Base-by-base conservation (phyloP, 2,329 filamentous ascomycete genomes). In the Beauveria sp. region DNA sequence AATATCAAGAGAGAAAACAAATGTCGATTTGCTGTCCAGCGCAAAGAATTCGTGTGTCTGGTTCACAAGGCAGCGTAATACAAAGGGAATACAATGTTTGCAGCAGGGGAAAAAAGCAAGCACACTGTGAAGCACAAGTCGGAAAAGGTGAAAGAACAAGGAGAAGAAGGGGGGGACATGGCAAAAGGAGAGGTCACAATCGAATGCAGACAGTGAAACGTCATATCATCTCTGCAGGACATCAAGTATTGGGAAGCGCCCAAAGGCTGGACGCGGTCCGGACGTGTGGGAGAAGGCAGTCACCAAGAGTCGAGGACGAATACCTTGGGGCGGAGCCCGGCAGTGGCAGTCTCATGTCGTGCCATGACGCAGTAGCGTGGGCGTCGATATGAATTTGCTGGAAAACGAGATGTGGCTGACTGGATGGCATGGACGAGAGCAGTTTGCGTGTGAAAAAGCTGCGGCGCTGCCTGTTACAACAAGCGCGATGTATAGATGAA, bases 391-490 rank as follows among this genome's bases (percentile, higher is more conserved):
- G 8, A n/a, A 30, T 30, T 50, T 16, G 14, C 16, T 8, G 24
- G 24, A 2, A 43, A 18, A 43, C 42, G 42, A 34, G 10, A 34
- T 34, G 5, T 34, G 42, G 42, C 42, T 43, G 26, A 3, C 26
- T 34, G 28, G 12, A 8, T 51, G 49, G 28, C 26, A 34, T 26
- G n/a, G 18, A 51, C 49, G 26, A 51, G 49, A 34, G 26, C 12
- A 20, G 47, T 28, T 20, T 26, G 24, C 26, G 7, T 4, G 7
- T 14, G 30, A 34, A 14, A 14, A 28, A 40, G 40, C 8, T 54
- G 58, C 52, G 50, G 58, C 58, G 28, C n/a, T 54, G 58, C 42
- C 40, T n/a, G 58, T 60, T 49, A 49, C 58, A 54, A 47, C 58
- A 60, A 12, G 58, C 58, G 58, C 58, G 18, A 40, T 9, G 50